Percentiles rank a stretch among this genome's conserved stretches.
Evolutionary conservation across 106 monocot genomes (phyloP).

Genomic region (Ottelia alismoides): DNA sequence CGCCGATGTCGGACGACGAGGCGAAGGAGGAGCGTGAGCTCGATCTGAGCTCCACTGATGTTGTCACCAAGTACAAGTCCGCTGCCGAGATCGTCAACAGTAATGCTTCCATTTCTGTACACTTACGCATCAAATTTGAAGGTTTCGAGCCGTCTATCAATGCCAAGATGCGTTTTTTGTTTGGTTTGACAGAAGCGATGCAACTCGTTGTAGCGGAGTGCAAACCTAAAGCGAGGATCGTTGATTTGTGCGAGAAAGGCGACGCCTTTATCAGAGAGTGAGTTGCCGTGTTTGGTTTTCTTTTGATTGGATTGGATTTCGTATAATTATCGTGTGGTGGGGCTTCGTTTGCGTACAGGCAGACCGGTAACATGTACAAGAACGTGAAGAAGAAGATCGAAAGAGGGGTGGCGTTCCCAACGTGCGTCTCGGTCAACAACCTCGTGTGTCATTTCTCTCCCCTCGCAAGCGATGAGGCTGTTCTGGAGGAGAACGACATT

Average conservation of each 20-base stretch:
- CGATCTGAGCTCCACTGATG: constrained; percentile 79
- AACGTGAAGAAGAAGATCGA: constrained; percentile 97
- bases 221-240: constrained; percentile 71
- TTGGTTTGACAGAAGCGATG: constrained; percentile 37
- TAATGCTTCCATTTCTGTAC: constrained; percentile 15
- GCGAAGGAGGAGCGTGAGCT: constrained; percentile 83
- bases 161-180: neutral
- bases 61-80: constrained; percentile 93
- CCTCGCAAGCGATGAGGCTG: constrained; percentile 49
- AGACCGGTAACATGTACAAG: constrained; percentile 93
- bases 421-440: constrained; percentile 91
- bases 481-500: constrained; percentile 67
- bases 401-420: constrained; percentile 89
- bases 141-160: neutral
- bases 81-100: constrained; percentile 96
- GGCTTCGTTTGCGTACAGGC: constrained; percentile 22
- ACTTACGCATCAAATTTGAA: neutral
- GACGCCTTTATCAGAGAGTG: constrained; percentile 63
- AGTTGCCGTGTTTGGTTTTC: constrained; percentile 6
- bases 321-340: neutral
- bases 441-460: constrained; percentile 86
- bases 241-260: constrained; percentile 78
- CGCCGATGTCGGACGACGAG: constrained; percentile 85
- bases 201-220: constrained; percentile 63
- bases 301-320: neutral